Evolutionary conservation across 352 stramenopile species (phyloP).

Genomic region (Globisporangium ultimum): DNA sequence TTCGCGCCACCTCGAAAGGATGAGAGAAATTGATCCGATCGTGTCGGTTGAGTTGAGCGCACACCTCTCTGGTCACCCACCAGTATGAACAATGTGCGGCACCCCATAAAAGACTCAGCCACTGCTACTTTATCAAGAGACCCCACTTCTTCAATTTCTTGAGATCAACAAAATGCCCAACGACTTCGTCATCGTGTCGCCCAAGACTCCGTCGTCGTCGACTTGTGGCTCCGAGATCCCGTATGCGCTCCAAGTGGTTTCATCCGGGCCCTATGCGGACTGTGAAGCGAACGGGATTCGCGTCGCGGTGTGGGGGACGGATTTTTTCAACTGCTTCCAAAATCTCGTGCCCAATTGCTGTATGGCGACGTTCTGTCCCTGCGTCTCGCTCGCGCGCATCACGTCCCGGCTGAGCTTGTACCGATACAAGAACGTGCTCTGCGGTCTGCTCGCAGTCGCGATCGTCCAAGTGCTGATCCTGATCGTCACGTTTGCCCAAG

Average conservation of each 20-base stretch:
- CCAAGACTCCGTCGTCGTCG: conserved; percentile 2
- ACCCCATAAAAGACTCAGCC: no score
- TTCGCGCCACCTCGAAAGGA: no score
- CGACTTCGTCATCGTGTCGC: conserved; percentile 2
- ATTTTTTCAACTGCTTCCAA: conserved; percentile 24
- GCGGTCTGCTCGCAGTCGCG: conserved; percentile 3
- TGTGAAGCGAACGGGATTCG: conserved; percentile 20
- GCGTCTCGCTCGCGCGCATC: conserved; percentile 26
- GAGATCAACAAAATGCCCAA: background rate
- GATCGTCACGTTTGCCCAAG: conserved; percentile 9
- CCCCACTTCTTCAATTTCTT: no score
- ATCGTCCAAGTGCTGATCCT: conserved; percentile 7
- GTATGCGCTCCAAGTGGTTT: conserved; percentile 16
- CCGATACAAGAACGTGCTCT: conserved; percentile 14
- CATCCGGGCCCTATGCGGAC: conserved; percentile 13
- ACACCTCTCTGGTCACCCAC: no score
- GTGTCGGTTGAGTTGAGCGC: no score
- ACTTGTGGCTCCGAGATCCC: conserved; percentile 7
- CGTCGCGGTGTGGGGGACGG: conserved; percentile 21
- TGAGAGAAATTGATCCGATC: no score
- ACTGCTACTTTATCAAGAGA: no score
- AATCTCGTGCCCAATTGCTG: conserved; percentile 32
- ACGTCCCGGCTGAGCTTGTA: conserved; percentile 10
- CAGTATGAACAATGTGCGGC: no score
- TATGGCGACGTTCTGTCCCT: conserved; percentile 26